These are phyloP conservation scores for Termitomyces sp. DNA, from an alignment of 768 basidiomycete species.

Conservation along the genomic window DNA sequence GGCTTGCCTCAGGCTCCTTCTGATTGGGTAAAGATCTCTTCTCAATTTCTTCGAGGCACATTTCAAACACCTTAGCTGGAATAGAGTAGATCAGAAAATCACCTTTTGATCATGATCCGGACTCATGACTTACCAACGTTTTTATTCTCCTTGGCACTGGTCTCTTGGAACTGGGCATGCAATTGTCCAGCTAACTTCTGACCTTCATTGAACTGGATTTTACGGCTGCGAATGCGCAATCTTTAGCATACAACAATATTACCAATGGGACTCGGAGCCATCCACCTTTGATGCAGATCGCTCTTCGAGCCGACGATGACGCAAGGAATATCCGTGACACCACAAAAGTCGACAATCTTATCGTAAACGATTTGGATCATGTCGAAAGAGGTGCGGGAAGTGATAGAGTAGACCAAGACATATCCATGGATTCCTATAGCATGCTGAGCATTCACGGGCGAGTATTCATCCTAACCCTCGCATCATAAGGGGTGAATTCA, in stretches of 20 bases:
- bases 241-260: constrained; percentile 16
- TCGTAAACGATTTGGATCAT: constrained; percentile 94
- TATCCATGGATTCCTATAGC: constrained; percentile 97
- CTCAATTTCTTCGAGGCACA: constrained; percentile 81
- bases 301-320: constrained; percentile 93
- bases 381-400: constrained; percentile 85
- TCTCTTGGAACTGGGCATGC: constrained; percentile 81
- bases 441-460: constrained; percentile 88
- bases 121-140: constrained; percentile 71
- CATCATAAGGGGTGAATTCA: background rate
- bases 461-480: constrained; percentile 81
- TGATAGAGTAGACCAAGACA: constrained; percentile 93
- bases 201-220: constrained; percentile 72
- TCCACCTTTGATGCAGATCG: constrained; percentile 75
- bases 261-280: constrained; percentile 9
- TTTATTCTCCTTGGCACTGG: constrained; percentile 79
- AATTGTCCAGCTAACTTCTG: constrained; percentile 67
- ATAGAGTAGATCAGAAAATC: constrained; percentile 1
- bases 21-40: constrained; percentile 56
- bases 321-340: constrained; percentile 81
- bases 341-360: constrained; percentile 93
- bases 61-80: constrained; percentile 77
- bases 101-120: background rate
- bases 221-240: constrained; percentile 39
- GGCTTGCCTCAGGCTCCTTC: constrained; percentile 29